A percentile compares a stretch with the other conserved stretches of the same genome.
These are phyloP conservation scores for Podospora didyma DNA, from an alignment of 495 filamentous ascomycete genomes.

Conservation along the genomic window DNA sequence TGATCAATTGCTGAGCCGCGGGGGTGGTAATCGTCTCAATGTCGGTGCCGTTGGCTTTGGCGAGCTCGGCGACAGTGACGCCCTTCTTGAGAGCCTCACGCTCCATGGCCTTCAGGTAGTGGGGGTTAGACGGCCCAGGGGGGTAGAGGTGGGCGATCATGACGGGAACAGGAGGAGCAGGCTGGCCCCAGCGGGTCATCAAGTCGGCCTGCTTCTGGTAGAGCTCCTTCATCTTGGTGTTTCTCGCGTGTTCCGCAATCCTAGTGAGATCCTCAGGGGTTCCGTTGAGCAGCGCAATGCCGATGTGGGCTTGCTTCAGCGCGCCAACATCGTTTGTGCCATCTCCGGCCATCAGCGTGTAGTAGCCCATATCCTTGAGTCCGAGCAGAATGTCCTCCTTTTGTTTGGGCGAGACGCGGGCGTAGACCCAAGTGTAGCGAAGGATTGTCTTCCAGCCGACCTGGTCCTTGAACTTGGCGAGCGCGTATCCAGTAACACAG, in stretches of 20 bases:
- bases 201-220: constrained; percentile 92
- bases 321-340: constrained; percentile 98
- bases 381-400: constrained; percentile 98
- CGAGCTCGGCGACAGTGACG: constrained; percentile 39
- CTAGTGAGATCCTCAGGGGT: constrained; percentile 83
- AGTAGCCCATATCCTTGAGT: constrained; percentile 93
- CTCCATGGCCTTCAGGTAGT: constrained; percentile 90
- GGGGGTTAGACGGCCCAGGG: constrained; percentile 85
- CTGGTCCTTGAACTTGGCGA: constrained; percentile 84
- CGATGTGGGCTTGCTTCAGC: constrained; percentile 96
- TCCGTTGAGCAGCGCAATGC: constrained; percentile 93
- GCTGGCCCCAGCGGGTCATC: constrained; percentile 92
- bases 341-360: constrained; percentile 97
- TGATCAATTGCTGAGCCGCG: constrained; percentile 64
- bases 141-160: constrained; percentile 94
- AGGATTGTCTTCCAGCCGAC: constrained; percentile 67
- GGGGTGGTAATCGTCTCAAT: constrained; percentile 68
- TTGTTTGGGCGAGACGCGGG: constrained; percentile 95
- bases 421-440: constrained; percentile 94
- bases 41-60: constrained; percentile 37
- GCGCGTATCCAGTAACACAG: constrained; percentile 92
- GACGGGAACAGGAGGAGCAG: constrained; percentile 79
- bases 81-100: constrained; percentile 75
- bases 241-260: constrained; percentile 89
- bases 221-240: constrained; percentile 95